Percentiles rank a stretch among this genome's conserved stretches.
Evolutionary conservation across 2,329 filamentous ascomycete species (phyloP).

Genomic region (Sclerotinia nivalis): DNA sequence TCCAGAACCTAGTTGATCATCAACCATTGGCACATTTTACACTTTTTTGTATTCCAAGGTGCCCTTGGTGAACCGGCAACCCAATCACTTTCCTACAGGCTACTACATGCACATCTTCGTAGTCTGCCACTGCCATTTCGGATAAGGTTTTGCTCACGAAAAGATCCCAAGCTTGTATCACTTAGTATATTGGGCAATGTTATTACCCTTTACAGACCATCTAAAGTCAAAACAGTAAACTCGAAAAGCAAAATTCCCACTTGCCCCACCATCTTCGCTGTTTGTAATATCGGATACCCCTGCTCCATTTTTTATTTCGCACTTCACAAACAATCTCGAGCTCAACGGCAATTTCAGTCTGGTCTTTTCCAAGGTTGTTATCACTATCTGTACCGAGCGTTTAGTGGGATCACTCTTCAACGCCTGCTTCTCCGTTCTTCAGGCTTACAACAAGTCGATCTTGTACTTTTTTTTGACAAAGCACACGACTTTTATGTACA

Average conservation of each 20-base stretch:
- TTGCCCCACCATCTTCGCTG: conserved; percentile 26
- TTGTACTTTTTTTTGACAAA: conserved; percentile 30
- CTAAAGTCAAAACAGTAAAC: conserved; percentile 19
- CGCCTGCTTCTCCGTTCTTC: conserved; percentile 27
- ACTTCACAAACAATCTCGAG: conserved; percentile 22
- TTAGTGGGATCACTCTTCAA: conserved; percentile 27
- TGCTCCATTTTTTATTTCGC: conserved; percentile 13
- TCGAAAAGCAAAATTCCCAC: conserved; percentile 20
- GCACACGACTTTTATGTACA: conserved; percentile 30
- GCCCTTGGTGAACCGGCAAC: conserved; percentile 25
- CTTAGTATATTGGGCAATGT: neutral
- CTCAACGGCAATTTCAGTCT: conserved; percentile 28
- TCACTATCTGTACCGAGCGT: conserved; percentile 25
- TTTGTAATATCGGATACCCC: conserved; percentile 29
- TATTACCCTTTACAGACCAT: conserved; percentile 20
- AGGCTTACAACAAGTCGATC: conserved; percentile 24
- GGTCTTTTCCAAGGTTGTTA: conserved; percentile 27
- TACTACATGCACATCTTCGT: conserved; percentile 30
- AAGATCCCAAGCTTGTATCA: neutral
- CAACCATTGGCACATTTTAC: conserved; percentile 28
- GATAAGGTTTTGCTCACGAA: conserved; percentile 28
- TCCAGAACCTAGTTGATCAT: conserved; percentile 30
- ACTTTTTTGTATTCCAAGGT: conserved; percentile 18
- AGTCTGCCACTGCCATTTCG: conserved; percentile 37
- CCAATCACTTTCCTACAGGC: conserved; percentile 23